Conservation (phyloP, 208 protist species). For the Crithidia expoeki region DNA sequence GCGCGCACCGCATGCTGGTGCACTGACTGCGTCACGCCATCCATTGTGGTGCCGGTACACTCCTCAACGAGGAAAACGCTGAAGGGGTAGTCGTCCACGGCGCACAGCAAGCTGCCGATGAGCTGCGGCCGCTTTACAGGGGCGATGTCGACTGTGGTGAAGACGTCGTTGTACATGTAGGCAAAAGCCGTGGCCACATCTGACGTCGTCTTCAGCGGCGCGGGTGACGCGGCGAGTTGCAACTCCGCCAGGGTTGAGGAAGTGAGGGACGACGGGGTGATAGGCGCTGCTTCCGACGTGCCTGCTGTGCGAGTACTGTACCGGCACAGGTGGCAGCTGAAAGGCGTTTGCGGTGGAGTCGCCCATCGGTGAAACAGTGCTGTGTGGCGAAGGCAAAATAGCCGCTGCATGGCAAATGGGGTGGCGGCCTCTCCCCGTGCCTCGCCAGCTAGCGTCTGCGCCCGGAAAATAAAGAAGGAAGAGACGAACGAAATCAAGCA, state of each 20-base stretch:
- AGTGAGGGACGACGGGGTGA: no score
- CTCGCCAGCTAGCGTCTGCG: no score
- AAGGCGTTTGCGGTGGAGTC: neutral
- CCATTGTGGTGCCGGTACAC: constrained; percentile 15
- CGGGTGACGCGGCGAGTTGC: no score
- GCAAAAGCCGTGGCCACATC: constrained; percentile 10
- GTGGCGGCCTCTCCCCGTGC: neutral
- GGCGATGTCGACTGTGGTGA: constrained; percentile 29
- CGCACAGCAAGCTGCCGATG: constrained; percentile 24
- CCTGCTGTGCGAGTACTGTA: neutral
- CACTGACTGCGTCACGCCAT: constrained; percentile 19
- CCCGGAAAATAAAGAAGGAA: no score
- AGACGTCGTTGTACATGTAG: constrained; percentile 10
- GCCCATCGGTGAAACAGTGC: neutral
- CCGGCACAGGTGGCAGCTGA: neutral
- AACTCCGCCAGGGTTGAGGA: no score
- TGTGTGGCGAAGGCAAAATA: neutral
- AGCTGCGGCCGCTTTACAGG: constrained; percentile 32
- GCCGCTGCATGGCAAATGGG: neutral
- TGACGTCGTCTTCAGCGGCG: no score
- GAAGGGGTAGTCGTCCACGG: constrained; percentile 20
- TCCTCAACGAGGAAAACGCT: constrained; percentile 25
- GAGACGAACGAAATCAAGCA: no score
- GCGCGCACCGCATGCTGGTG: constrained; percentile 13
- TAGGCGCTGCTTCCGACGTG: neutral